Percentiles rank a stretch among this genome's conserved stretches.
Evolutionary conservation across 2,329 filamentous ascomycete genomes (phyloP).

Genomic region (Aspergillus neoniger): DNA sequence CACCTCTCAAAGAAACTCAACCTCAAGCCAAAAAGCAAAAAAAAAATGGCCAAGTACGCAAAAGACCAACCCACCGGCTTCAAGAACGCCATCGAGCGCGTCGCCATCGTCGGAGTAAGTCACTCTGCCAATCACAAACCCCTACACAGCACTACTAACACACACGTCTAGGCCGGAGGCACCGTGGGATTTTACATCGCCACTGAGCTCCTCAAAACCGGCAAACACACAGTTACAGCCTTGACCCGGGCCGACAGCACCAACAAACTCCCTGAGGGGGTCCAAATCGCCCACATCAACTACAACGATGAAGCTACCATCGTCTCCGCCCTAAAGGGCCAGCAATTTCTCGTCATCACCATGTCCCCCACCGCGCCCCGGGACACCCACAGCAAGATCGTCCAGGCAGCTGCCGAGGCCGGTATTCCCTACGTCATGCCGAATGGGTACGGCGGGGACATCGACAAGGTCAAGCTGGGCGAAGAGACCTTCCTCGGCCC

Average conservation of each 20-base stretch:
- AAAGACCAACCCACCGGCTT: constrained; percentile 26
- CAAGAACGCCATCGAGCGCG: constrained; percentile 38
- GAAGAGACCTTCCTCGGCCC: constrained; percentile 42
- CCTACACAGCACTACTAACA: constrained; percentile 16
- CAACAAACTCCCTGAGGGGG: constrained; percentile 48
- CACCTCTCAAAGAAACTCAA: no score
- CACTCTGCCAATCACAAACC: background rate
- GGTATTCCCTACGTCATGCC: constrained; percentile 59
- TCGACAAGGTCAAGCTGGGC: constrained; percentile 31
- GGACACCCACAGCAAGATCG: constrained; percentile 53
- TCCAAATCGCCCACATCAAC: constrained; percentile 48
- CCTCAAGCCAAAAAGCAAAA: background rate
- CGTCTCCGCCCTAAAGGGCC: constrained; percentile 53
- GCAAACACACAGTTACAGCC: constrained; percentile 56
- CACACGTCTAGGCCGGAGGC: constrained; percentile 35
- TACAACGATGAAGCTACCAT: constrained; percentile 52
- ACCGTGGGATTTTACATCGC: constrained; percentile 33
- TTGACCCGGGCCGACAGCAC: constrained; percentile 50
- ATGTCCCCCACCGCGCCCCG: constrained; percentile 47
- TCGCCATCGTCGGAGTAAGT: constrained; percentile 45
- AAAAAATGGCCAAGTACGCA: constrained; percentile 27
- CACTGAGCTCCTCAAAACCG: constrained; percentile 46
- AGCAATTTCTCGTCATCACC: constrained; percentile 62
- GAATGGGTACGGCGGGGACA: constrained; percentile 47
- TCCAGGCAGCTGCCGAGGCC: constrained; percentile 58